Evolutionary conservation across 345 rosid genomes (phyloP).

Genomic region (Microthlaspi erraticum): DNA sequence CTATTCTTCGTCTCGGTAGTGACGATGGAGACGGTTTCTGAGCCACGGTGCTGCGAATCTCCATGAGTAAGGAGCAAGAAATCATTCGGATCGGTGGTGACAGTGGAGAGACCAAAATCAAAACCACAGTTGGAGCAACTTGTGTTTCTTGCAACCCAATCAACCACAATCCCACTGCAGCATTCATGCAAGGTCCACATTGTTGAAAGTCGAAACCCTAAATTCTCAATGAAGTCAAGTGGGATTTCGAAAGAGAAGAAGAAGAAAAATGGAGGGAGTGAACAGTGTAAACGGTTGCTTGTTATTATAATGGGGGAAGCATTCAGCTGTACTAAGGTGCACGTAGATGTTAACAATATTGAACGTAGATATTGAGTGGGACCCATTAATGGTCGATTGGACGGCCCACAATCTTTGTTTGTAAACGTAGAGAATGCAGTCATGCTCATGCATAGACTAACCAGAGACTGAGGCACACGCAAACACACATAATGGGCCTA

Average conservation of each 20-base stretch:
- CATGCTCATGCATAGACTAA: too few species aligned
- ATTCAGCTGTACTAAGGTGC: slow-evolving; percentile 3
- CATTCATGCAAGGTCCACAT: background rate
- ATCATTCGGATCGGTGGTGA: too few species aligned
- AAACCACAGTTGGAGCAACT: background rate
- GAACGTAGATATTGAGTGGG: too few species aligned
- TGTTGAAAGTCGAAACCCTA: background rate
- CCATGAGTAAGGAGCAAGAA: too few species aligned
- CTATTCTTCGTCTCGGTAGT: background rate
- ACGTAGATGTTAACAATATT: background rate
- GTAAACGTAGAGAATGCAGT: too few species aligned
- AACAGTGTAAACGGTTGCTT: slow-evolving; percentile 1
- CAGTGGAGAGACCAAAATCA: too few species aligned
- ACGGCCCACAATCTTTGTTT: too few species aligned
- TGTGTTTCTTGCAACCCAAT: background rate
- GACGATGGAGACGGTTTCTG: background rate
- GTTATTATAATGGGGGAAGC: background rate
- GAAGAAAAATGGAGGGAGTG: slow-evolving; percentile 11
- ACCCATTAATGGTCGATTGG: too few species aligned
- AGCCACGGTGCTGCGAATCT: too few species aligned
- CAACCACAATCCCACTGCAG: background rate
- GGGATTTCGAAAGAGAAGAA: background rate
- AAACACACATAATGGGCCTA: too few species aligned
- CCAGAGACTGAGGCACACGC: too few species aligned
- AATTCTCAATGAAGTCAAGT: background rate